These are phyloP conservation scores for Aureobasidium sp. DNA, from an alignment of 2,329 filamentous ascomycete genomes.

Conservation along the genomic window DNA sequence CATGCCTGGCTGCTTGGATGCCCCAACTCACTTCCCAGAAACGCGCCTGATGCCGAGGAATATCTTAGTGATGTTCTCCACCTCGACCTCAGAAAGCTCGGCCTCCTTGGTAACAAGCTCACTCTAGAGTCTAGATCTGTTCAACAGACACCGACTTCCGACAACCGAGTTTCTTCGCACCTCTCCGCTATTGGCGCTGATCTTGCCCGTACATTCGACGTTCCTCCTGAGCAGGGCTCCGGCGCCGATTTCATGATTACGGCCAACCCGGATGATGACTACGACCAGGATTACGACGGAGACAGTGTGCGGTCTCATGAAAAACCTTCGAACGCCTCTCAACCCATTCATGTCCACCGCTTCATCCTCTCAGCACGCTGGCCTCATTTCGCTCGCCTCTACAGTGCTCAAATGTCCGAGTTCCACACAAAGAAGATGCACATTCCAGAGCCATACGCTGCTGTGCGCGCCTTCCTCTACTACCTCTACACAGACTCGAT, in stretches of 20 bases:
- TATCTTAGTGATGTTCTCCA: slow-evolving; percentile 91
- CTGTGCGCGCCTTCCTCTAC: slow-evolving; percentile 89
- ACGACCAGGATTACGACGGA: slow-evolving; percentile 19
- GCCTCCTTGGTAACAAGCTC: slow-evolving; percentile 70
- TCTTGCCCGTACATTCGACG: slow-evolving; percentile 77
- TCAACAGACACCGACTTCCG: slow-evolving; percentile 42
- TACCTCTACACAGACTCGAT: slow-evolving; percentile 97
- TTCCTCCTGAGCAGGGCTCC: slow-evolving; percentile 72
- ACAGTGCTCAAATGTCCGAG: slow-evolving; percentile 90
- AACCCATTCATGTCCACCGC: slow-evolving; percentile 87
- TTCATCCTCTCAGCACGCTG: slow-evolving; percentile 90
- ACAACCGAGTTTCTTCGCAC: slow-evolving; percentile 41
- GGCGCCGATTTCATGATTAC: slow-evolving; percentile 89
- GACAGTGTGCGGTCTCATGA: slow-evolving; percentile 30
- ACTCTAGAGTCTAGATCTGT: slow-evolving; percentile 28
- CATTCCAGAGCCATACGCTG: slow-evolving; percentile 89
- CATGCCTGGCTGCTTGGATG: slow-evolving; percentile 97
- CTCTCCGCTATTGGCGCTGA: slow-evolving; percentile 69
- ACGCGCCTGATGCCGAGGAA: slow-evolving; percentile 69
- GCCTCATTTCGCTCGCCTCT: slow-evolving; percentile 91
- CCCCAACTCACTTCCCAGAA: slow-evolving; percentile 59
- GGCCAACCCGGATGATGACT: slow-evolving; percentile 62
- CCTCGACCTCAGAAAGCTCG: slow-evolving; percentile 85
- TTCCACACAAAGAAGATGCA: slow-evolving; percentile 97
- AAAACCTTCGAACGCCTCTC: slow-evolving; percentile 47